Evolutionary conservation across 1,284 basidiomycete species (phyloP), one percentile per base, ranked within the genome.

Genomic region (Heterobasidion irregulare): DNA sequence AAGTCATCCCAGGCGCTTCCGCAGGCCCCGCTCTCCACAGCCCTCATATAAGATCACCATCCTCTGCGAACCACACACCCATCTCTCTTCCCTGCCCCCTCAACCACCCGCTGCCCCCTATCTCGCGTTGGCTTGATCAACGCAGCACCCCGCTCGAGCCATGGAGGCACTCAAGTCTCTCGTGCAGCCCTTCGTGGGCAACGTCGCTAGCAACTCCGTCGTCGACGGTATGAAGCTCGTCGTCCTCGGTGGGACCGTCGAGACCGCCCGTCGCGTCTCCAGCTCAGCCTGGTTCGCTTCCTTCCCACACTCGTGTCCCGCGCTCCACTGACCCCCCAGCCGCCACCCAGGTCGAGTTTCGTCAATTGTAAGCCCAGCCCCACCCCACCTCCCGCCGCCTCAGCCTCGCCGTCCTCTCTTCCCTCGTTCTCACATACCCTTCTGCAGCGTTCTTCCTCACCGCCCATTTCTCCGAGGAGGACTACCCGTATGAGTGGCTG

Each of bases 221-320:
- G 79, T 90, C 70, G 87, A 90, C 65, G 89, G 88, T 61, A 83
- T 90, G 75, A 91, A 91, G 72, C 86, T 91, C 65, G 88, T 91
- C 69, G 86, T 91, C 52, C 77, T 91, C 54, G 88, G 88, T 59
- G 88, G 89, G 58, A 90, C 89, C 5, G 88, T 91, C 58, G 89
- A 91, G 73, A 91, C 88, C 1, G 89, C 88, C 0, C 75, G 89
- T 62, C 75, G 89, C 61, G 81, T 89, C 49, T 86, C 86, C 18
- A 87, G 84, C 68, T 84, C 85, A 57, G 89, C 86, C 50, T 91
- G 88, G 88, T 86, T 58, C 56, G 66, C 61, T 53, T 18, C 52
- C 41, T 60, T 50, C 54, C 54, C 53, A 54, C 45, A 19, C 32
- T 41, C 53, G 53, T 43, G 26, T 47, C 50, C 53, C 50, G 58